Evolutionary conservation across 78 protist genomes (phyloP).

Genomic region (Dictyostelium purpureum): DNA sequence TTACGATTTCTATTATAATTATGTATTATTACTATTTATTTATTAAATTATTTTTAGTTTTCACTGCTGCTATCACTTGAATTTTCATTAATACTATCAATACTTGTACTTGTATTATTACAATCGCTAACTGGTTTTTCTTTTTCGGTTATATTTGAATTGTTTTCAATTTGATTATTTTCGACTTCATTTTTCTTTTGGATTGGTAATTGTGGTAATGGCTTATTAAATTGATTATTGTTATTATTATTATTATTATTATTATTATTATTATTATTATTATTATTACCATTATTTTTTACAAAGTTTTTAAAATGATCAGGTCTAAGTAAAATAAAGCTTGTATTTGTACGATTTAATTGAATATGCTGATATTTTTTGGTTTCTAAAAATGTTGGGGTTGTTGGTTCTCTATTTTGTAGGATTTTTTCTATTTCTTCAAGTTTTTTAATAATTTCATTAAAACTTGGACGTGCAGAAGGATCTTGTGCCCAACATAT

Average conservation of each 20-base stretch:
- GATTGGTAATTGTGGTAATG: slow-evolving; percentile 7
- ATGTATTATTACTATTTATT: background rate
- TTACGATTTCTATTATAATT: background rate
- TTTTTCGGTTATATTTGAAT: too few species aligned
- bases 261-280: background rate
- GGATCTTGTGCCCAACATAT: slow-evolving; percentile 75
- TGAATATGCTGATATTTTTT: background rate
- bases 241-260: background rate
- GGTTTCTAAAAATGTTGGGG: slow-evolving; percentile 1
- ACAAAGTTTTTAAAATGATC: background rate
- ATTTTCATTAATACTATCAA: background rate
- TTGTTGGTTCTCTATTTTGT: background rate
- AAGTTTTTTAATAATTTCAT: slow-evolving; percentile 7
- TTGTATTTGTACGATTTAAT: background rate
- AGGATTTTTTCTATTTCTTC: slow-evolving; percentile 29
- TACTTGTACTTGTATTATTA: background rate
- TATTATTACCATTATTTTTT: background rate
- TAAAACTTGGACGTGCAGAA: slow-evolving; percentile 28
- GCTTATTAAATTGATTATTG: background rate
- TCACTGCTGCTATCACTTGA: slow-evolving; percentile 18
- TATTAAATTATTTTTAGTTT: background rate
- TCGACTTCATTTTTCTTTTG: background rate
- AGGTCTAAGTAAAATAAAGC: background rate
- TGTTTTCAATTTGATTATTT: background rate
- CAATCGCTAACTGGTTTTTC: too few species aligned